Percentiles rank a stretch among this genome's conserved stretches.
phyloP scores from a whole-genome alignment of 2,329 filamentous ascomycete species.

The Diaporthe sp. region DNA sequence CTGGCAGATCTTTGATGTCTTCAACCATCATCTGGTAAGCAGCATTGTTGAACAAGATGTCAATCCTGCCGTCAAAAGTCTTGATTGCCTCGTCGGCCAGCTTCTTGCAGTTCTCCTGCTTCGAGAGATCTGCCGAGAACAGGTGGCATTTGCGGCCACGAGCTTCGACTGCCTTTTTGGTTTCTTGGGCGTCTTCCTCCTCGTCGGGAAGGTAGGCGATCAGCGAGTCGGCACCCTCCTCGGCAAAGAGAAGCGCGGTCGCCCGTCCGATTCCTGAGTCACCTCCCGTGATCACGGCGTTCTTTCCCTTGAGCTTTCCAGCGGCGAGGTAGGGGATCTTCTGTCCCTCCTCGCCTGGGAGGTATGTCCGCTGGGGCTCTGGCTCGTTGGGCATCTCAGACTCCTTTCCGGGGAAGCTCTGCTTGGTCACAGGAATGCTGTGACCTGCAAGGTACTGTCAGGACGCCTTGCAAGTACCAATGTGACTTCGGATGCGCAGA shows the following conservation, averaged over 20 bases:
- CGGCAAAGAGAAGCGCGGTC: conserved; percentile 81
- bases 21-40: conserved; percentile 82
- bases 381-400: conserved; percentile 68
- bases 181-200: conserved; percentile 81
- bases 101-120: conserved; percentile 77
- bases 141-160: conserved; percentile 77
- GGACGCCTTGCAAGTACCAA: background rate
- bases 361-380: conserved; percentile 57
- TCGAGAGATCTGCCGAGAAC: conserved; percentile 74
- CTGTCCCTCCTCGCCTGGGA: conserved; percentile 67
- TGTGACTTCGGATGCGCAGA: background rate
- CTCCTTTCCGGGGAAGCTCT: conserved; percentile 60
- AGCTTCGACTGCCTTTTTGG: conserved; percentile 78
- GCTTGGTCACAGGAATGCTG: conserved; percentile 56
- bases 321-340: conserved; percentile 81
- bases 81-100: conserved; percentile 76
- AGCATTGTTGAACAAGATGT: conserved; percentile 83
- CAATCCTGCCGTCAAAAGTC: conserved; percentile 74
- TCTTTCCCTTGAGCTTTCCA: conserved; percentile 81
- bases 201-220: conserved; percentile 84
- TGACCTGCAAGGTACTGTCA: conserved; percentile 49
- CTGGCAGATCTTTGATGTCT: conserved; percentile 78
- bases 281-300: conserved; percentile 84
- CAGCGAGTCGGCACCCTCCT: conserved; percentile 82
- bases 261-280: conserved; percentile 85